Evolutionary conservation across 2,329 filamentous ascomycete genomes (phyloP), one percentile per base, ranked within the genome.

Genomic region (Claviceps humidiphila): DNA sequence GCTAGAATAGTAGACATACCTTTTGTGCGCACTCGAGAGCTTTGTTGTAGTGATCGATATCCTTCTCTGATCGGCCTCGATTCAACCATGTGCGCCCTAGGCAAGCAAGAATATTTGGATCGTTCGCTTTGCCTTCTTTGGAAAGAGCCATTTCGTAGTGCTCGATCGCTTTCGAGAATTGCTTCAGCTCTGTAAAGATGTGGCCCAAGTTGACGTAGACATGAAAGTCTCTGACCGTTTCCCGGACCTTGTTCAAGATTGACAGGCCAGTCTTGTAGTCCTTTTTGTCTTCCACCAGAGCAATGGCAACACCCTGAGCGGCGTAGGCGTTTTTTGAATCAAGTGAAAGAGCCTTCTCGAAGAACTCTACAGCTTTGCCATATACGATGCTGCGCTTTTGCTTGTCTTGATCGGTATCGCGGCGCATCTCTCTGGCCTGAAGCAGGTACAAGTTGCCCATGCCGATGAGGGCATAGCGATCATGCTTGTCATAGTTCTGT

Each of bases 261-360:
- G 89, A 80, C 46, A 98, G 78, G 2, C 89, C 91, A 24, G 78
- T 79, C 57, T 83, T 83, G 67, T 83, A 84, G 61, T 97, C 89
- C 67, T 93, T 96, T 72, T 86, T 93, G 66, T 97, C 91, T 66
- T 98, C 93, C 1, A 93, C 84, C 30, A 98, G 74, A 8, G 91
- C 90, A 63, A 98, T 97, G 14, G 88, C 93, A 58, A 98, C 82
- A 55, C 94, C 93, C 65, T 98, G 93, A 2, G 93, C 93, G 7
- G 94, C 94, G 65, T 95, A 95, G 0, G 93, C 91, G 60, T 97
- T 98, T 71, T 85, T 89, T 0, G 89, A 83, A 62, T 98, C 93
- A n/a, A 98, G 74, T 57, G 94, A 89, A 22, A 98, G 74, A 4
- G 91, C 91, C 71, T 98, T 98, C 66, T 97, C 93, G 61, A 96